Percentiles rank a stretch among this genome's conserved stretches.
Conservation (phyloP, 371 early-diverging fungal genomes). For the Actinomortierella wolfii region DNA sequence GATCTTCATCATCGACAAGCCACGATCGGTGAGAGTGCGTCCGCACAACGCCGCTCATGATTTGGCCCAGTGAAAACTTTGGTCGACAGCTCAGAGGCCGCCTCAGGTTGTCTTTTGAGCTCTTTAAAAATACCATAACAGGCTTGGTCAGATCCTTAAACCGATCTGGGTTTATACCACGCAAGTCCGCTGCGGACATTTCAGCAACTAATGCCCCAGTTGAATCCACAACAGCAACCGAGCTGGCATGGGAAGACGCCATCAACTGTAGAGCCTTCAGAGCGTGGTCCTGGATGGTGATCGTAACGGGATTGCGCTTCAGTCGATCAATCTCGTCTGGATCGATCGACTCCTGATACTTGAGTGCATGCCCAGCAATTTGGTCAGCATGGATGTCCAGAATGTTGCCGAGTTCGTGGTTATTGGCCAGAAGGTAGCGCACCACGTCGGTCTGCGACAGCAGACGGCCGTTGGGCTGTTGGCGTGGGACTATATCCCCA, state of each 20-base stretch:
- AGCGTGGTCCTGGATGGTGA: conserved; percentile 57
- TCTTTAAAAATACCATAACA: conserved; percentile 49
- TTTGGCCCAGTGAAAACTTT: conserved; percentile 60
- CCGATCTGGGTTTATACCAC: conserved; percentile 61
- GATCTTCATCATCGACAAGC: conserved; percentile 57
- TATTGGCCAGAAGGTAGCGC: conserved; percentile 57
- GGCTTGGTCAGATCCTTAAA: conserved; percentile 46
- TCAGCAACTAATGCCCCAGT: conserved; percentile 57
- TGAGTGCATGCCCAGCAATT: conserved; percentile 41
- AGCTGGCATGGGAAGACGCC: conserved; percentile 50
- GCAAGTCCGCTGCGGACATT: conserved; percentile 63
- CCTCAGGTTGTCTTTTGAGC: conserved; percentile 51
- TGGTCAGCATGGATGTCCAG: conserved; percentile 52
- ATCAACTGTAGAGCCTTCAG: conserved; percentile 57
- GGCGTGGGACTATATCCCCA: conserved; percentile 3
- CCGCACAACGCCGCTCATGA: conserved; percentile 59
- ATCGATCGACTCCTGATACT: conserved; percentile 29
- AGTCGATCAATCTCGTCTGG: conserved; percentile 9
- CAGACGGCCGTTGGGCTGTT: conserved; percentile 48
- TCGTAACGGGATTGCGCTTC: conserved; percentile 28
- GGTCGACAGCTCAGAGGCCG: conserved; percentile 59
- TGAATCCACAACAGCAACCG: conserved; percentile 59
- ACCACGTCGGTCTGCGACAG: conserved; percentile 67
- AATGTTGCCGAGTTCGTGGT: conserved; percentile 60
- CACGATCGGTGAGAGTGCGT: conserved; percentile 61